Base-by-base conservation (phyloP, 805 yeast genomes). In the Sugiyamaella lignohabitans region DNA sequence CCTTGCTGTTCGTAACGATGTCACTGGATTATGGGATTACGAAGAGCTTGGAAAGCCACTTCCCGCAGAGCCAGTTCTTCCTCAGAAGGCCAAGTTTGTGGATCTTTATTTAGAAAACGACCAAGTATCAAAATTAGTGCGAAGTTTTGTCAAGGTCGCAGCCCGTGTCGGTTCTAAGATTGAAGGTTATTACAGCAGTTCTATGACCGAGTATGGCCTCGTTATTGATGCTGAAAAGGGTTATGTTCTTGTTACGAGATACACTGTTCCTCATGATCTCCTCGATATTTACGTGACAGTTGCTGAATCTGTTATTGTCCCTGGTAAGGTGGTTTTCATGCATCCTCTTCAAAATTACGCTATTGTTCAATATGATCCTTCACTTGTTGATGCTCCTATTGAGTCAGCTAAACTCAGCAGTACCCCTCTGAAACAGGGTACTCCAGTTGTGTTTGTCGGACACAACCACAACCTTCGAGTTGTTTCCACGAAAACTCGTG, bases 291-390 rank as follows among this genome's bases (percentile, higher is more conserved):
- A 78, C 41, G 74, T 89, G 18, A 80, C 89, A 2, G 78, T 89
- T 59, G 95, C 96, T 3, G 96, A 89, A 53, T 83, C 95, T 1
- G 77, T 86, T 19, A 78, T 82, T 53, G 74, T 88, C 11, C 87
- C 94, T 0, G 96, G 83, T 1, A 72, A 79, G 52, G 93, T 88
- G 21, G 80, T 80, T 19, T 89, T 87, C 56, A 68, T 87, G 58
- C 96, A 88, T 61, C 96, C 97, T 29, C 78, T 86, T 32, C 86
- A 83, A 56, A 88, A 88, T 55, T 88, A 84, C 63, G 88, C 94
- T 1, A 78, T 88, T 47, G 71, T 89, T 21, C 78, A 85, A 61
- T 89, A 87, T 62, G 95, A 89, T 60, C 87, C 96, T 5, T 58
- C 70, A 3, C 66, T 87, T 43, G 82, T 89, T 14, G 62, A 74